Evolutionary conservation across 805 yeast species (phyloP), one percentile per base, ranked within the genome.

Genomic region (Ogataea zsoltii): DNA sequence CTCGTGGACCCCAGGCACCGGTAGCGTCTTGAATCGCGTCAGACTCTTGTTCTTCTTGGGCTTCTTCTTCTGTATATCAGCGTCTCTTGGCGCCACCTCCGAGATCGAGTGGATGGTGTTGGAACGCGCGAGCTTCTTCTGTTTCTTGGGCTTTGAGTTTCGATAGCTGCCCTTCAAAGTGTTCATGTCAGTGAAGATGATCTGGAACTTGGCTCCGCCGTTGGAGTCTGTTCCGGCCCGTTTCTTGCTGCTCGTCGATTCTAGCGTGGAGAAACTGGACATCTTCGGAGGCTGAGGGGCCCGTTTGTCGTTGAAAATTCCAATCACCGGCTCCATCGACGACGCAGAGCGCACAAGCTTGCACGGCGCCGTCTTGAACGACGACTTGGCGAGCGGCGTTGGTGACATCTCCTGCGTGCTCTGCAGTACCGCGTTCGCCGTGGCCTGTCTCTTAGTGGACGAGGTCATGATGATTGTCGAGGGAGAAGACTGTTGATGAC

Each of bases 161-260:
- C 53, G 53, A 45, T 54, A 46, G 30, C 41, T 50, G n/a, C 60
- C 60, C 36, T 48, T 56, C 36, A 58, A 34, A 5, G 61, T 58
- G 37, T 57, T 58, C 55, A 72, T 69, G 52, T 73, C 77, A 3
- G 76, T 63, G 41, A 74, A 66, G 2, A 73, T 73, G 46, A 74
- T 72, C 55, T 74, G 78, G 54, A 74, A 74, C 55, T 70, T 70
- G 53, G 70, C 70, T 66, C 70, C 65, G 12, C 72, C 49, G 11
- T 69, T 66, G 53, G 68, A 66, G 38, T 66, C 50, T 15, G 35
- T 18, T 6, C 37, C 46, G 6, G 44, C 13, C 14, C 56, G 38
- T 29, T 46, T 51, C 41, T 42, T 43, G 11, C 37, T 33, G 26
- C 40, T 41, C 4, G 26, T 21, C n/a, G 45, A 25, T 3, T 37